Percentiles rank a stretch among this genome's conserved stretches.
These are phyloP conservation scores for Cucumis cinereus DNA, from an alignment of 306 rosid genomes.

Conservation along the genomic window DNA sequence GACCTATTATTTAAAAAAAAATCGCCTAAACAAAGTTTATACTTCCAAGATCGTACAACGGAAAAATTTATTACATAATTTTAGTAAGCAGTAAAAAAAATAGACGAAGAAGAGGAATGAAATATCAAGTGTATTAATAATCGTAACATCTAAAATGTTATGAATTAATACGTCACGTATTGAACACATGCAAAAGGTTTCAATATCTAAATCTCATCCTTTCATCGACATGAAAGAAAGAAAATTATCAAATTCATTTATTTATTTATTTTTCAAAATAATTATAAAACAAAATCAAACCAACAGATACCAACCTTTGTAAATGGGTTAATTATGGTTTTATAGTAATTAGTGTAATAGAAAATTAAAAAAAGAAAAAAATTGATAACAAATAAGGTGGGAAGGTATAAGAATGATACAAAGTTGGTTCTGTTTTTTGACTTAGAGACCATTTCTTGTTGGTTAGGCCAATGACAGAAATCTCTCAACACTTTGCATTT, in stretches of 20 bases:
- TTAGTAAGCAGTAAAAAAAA: no score
- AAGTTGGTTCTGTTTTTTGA: conserved; percentile 1
- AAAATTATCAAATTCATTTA: neutral
- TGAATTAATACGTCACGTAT: no score
- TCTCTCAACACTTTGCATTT: neutral
- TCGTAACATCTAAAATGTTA: no score
- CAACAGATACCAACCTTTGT: neutral
- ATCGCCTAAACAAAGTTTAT: no score
- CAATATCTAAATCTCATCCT: no score
- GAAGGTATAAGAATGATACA: neutral
- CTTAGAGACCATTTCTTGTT: conserved; percentile 7
- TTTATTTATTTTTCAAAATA: neutral
- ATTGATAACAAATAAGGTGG: neutral
- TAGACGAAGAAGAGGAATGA: no score
- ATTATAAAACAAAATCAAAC: neutral
- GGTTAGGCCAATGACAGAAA: neutral
- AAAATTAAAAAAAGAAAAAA: neutral
- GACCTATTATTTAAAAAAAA: neutral
- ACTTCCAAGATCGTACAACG: no score
- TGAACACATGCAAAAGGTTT: no score
- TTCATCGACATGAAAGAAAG: neutral
- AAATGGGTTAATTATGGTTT: neutral
- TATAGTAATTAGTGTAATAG: neutral
- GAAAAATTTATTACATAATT: no score
- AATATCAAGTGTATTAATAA: no score